Percentiles rank a stretch among this genome's conserved stretches.
Evolutionary conservation across 2,329 filamentous ascomycete species (phyloP).

Genomic region (Lecanicillium sp.): DNA sequence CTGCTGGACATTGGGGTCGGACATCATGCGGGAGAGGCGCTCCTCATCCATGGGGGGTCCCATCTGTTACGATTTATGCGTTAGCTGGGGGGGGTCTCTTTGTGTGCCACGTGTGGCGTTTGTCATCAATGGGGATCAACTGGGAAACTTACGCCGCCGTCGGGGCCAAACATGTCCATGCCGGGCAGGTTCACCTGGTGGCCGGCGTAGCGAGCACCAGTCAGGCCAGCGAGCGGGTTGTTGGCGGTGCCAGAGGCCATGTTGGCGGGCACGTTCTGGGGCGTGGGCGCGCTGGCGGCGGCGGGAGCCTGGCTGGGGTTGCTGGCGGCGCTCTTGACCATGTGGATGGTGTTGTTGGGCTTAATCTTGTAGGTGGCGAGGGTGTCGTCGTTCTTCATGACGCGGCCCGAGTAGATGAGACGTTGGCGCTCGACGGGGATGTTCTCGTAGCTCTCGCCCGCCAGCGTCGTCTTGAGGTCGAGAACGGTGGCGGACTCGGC

Average conservation of each 20-base stretch:
- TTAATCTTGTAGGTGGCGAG: slow-evolving; percentile 89
- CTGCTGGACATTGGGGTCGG: slow-evolving; percentile 78
- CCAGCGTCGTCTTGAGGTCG: slow-evolving; percentile 85
- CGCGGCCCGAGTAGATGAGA: slow-evolving; percentile 93
- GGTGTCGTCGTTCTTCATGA: slow-evolving; percentile 90
- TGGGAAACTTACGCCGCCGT: slow-evolving; percentile 75
- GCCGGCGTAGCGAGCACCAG: slow-evolving; percentile 87
- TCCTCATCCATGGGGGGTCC: slow-evolving; percentile 77
- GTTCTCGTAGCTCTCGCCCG: slow-evolving; percentile 73
- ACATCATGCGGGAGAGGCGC: slow-evolving; percentile 74
- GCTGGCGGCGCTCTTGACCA: slow-evolving; percentile 93
- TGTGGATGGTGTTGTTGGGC: slow-evolving; percentile 87
- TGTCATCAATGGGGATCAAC: not conserved
- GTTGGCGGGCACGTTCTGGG: slow-evolving; percentile 55
- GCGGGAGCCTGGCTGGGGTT: slow-evolving; percentile 48
- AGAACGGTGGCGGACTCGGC: slow-evolving; percentile 66
- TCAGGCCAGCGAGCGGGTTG: slow-evolving; percentile 83
- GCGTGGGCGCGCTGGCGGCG: slow-evolving; percentile 31
- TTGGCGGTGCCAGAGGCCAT: slow-evolving; percentile 79
- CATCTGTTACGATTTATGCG: slow-evolving; percentile 57
- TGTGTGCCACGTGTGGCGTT: not conserved
- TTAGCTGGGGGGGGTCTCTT: slow-evolving; percentile 13
- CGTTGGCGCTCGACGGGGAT: slow-evolving; percentile 83
- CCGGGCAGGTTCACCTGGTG: slow-evolving; percentile 77
- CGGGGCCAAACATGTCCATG: slow-evolving; percentile 82